A percentile compares a stretch with the other conserved stretches of the same genome.
phyloP scores from a whole-genome alignment of 257 asterid species.

The Ballota nigra region DNA sequence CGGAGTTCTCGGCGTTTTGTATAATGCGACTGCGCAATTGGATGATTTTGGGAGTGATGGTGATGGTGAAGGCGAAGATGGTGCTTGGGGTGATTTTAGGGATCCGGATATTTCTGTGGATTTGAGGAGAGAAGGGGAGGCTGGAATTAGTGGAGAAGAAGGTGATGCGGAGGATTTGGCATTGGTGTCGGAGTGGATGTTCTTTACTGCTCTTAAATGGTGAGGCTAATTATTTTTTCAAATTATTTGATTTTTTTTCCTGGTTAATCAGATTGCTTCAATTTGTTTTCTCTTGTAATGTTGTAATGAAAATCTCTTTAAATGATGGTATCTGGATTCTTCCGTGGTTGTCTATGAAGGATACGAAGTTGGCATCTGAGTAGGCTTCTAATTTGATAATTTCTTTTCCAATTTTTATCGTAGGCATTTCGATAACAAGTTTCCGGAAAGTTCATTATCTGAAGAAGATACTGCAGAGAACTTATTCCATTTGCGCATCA shows the following conservation, averaged over 20 bases:
- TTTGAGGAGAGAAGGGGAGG: slow-evolving; percentile 45
- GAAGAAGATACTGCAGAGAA: slow-evolving; percentile 36
- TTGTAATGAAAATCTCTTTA: slow-evolving; percentile 6
- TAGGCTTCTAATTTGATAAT: slow-evolving; percentile 22
- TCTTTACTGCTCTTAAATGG: slow-evolving; percentile 68
- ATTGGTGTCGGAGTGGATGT: slow-evolving; percentile 79
- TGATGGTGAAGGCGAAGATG: slow-evolving; percentile 8
- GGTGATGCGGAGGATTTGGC: slow-evolving; percentile 46
- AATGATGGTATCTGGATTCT: neutral
- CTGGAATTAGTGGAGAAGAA: slow-evolving; percentile 32
- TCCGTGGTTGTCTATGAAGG: neutral
- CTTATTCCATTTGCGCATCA: slow-evolving; percentile 56
- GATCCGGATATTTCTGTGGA: slow-evolving; percentile 37
- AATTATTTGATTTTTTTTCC: neutral
- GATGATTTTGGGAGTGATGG: slow-evolving; percentile 7
- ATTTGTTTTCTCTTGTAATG: slow-evolving; percentile 3
- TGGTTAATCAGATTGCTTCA: slow-evolving; percentile 1
- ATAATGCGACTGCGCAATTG: slow-evolving; percentile 29
- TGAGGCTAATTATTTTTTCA: slow-evolving; percentile 13
- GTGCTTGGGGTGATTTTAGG: slow-evolving; percentile 22
- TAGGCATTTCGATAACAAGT: slow-evolving; percentile 61
- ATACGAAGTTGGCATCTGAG: slow-evolving; percentile 7
- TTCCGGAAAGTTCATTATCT: slow-evolving; percentile 33
- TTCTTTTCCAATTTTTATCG: slow-evolving; percentile 14
- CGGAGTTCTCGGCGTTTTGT: slow-evolving; percentile 30